Evolutionary conservation across 306 rosid genomes (phyloP).

Genomic region (Vigna reflexopilosa): DNA sequence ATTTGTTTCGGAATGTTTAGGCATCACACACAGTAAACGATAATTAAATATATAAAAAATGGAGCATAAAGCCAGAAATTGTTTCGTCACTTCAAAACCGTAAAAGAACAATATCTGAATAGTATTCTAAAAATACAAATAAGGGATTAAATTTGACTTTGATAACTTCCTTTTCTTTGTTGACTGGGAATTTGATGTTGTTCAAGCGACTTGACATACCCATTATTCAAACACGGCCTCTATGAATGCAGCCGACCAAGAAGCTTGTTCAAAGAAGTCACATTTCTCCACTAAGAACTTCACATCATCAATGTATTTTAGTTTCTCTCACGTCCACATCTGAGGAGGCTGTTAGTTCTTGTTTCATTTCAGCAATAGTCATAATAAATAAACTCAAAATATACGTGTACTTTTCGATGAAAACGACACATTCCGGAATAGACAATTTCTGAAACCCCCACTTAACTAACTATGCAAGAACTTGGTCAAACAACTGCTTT

Average conservation of each 20-base stretch:
- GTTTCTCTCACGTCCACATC: neutral
- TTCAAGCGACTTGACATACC: neutral
- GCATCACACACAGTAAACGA: neutral
- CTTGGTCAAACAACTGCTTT: neutral
- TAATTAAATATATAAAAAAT: neutral
- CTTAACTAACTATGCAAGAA: conserved; percentile 1
- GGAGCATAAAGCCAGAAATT: neutral
- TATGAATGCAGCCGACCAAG: conserved; percentile 25
- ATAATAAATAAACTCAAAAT: conserved; percentile 13
- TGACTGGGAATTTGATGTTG: conserved; percentile 19
- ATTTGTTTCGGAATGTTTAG: neutral
- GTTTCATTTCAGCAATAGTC: conserved; percentile 22
- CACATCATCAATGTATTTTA: conserved; percentile 25
- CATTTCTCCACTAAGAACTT: neutral
- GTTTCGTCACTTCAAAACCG: neutral
- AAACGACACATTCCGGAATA: conserved; percentile 5
- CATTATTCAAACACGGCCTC: conserved; percentile 35
- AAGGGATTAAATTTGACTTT: conserved; percentile 39
- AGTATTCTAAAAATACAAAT: conserved; percentile 5
- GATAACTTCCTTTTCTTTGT: conserved; percentile 23
- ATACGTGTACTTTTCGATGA: neutral
- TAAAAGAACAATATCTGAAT: conserved; percentile 23
- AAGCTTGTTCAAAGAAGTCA: conserved; percentile 30
- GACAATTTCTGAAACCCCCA: conserved; percentile 23
- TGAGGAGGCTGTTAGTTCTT: conserved; percentile 18